Evolutionary conservation across 805 yeast genomes (phyloP), one percentile per base, ranked within the genome.

Genomic region (Cephaloascus albidus): DNA sequence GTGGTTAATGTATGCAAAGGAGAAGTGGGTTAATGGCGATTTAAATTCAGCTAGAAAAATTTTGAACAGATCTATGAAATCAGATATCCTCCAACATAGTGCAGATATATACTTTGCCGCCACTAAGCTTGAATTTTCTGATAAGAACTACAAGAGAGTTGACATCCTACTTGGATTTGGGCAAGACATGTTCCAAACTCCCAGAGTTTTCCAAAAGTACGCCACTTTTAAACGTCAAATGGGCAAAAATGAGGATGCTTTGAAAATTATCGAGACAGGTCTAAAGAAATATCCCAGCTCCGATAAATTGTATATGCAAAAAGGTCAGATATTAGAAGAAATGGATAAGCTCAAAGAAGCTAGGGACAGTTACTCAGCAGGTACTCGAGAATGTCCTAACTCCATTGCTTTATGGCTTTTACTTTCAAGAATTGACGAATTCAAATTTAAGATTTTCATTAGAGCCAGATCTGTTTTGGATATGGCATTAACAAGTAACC

Each of bases 391-490:
- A 1, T 61, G 80, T 37, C 75, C 82, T 0, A 36, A 56, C 0
- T 59, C 61, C 3, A 52, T 65, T 0, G 42, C 52, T 2, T 43
- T 88, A 6, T 85, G 95, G 89, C 54, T 74, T 2, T 43, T 60
- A 4, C 51, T 77, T 5, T 65, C 87, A 0, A 46, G 52, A 3
- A 39, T 74, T 2, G 83, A 78, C 44, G 76, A 69, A 43, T 36
- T 45, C 1, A 44, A 53, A 1, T 48, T 70, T 10, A 63, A 64
- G 1, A 63, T 68, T 2, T 43, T 65, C 1, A 70, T 79, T 3
- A 65, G 75, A 42, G 87, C 95, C 0, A 72, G 96, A 43, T 78
- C 95, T 0, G 63, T 72, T 1, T 57, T 88, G 18, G 96, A 87
- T 47, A 61, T 76, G 19, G 93, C 84, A 0, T 53, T 84, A 5